These are phyloP conservation scores for Phytopythium sindhum DNA, from an alignment of 352 stramenopile species.

Conservation along the genomic window DNA sequence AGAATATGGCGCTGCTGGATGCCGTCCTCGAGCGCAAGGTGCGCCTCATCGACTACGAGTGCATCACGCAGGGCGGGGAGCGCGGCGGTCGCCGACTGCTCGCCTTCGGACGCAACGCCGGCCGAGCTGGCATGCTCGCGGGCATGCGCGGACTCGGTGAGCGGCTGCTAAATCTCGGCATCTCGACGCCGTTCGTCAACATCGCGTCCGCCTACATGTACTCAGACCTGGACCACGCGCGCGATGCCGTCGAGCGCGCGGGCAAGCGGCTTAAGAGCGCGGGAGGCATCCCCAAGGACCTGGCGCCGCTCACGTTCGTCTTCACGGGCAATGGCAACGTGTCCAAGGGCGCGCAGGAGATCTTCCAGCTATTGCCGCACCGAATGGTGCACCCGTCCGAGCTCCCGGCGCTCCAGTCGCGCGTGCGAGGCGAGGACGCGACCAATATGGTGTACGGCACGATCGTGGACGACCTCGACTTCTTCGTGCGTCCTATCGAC, in stretches of 20 bases:
- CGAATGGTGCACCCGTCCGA: constrained; percentile 90
- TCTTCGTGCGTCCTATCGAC: constrained; percentile 62
- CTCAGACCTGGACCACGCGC: constrained; percentile 85
- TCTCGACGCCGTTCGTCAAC: constrained; percentile 94
- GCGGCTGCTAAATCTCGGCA: constrained; percentile 90
- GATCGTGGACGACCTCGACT: constrained; percentile 62
- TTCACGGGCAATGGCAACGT: constrained; percentile 96
- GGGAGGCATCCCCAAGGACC: constrained; percentile 72
- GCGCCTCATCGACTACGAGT: constrained; percentile 96
- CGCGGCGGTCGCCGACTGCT: constrained; percentile 85
- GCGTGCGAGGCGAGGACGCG: constrained; percentile 18
- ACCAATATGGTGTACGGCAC: constrained; percentile 75
- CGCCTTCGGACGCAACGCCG: constrained; percentile 94
- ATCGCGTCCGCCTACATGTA: constrained; percentile 94
- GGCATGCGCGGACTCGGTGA: constrained; percentile 92
- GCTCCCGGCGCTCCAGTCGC: constrained; percentile 65
- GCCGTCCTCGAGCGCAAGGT: constrained; percentile 90
- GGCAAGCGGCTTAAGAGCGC: constrained; percentile 70
- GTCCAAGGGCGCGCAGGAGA: constrained; percentile 91
- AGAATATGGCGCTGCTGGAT: constrained; percentile 95
- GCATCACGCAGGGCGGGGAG: constrained; percentile 87
- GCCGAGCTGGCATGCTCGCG: constrained; percentile 93
- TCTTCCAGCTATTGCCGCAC: constrained; percentile 94
- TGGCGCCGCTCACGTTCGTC: constrained; percentile 87
- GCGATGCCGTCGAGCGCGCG: constrained; percentile 76